Conservation (phyloP, 129 eudicot genomes). For the Logfia minima region DNA sequence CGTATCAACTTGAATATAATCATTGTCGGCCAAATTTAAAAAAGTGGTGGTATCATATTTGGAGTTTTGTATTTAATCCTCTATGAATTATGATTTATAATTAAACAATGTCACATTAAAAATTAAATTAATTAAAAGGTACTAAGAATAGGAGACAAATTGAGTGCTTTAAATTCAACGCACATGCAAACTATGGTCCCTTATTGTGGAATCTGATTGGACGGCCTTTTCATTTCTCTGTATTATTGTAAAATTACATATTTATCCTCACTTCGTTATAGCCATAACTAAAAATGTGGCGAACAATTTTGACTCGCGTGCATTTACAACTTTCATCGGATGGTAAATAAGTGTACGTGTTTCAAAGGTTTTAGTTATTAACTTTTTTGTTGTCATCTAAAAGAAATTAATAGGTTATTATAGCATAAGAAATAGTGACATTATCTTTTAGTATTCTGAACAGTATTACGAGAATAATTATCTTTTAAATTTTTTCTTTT, state of each 20-base stretch:
- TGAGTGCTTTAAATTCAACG: slow-evolving; percentile 31
- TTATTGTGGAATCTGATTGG: slow-evolving; percentile 20
- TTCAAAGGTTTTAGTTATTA: no score
- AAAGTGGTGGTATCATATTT: background rate
- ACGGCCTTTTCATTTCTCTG: background rate
- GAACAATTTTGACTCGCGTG: background rate
- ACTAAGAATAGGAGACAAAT: slow-evolving; percentile 29
- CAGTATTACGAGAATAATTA: no score
- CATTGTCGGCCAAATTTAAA: slow-evolving; percentile 7
- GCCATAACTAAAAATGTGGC: background rate
- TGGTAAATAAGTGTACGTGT: no score
- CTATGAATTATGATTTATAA: background rate
- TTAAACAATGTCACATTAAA: background rate
- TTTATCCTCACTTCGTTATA: background rate
- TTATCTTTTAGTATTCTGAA: no score
- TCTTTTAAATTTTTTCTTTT: no score
- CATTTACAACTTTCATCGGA: no score
- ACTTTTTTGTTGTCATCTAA: no score
- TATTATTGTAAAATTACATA: background rate
- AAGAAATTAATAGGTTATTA: no score
- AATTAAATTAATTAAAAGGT: slow-evolving; percentile 15
- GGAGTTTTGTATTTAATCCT: background rate
- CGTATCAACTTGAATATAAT: background rate
- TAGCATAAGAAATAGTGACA: no score
- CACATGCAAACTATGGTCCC: slow-evolving; percentile 31